Evolutionary conservation across 1,284 basidiomycete genomes (phyloP), one percentile per base, ranked within the genome.

Genomic region (Heliocybe sulcata): DNA sequence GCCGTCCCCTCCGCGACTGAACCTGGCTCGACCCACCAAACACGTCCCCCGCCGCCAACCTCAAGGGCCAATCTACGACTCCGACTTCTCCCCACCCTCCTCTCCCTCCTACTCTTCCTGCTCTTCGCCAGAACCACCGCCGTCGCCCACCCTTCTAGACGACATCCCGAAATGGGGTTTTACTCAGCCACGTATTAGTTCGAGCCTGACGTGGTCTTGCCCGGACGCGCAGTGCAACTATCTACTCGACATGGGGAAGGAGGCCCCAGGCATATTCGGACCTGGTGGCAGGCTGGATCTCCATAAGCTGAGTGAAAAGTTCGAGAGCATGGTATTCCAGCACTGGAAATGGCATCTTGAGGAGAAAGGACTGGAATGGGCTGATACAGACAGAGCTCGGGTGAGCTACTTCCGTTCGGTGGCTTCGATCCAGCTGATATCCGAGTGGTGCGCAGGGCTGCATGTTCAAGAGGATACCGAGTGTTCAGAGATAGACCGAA

Each of bases 51-150:
- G 6, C 47, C 47, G 47, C 9, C 47, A 8, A 25, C 6, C 16
- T n/a, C 47, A 49, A 6, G 47, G 27, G 6, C 20, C 12, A 6
- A 25, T 49, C 20, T 49, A 49, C 47, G 27, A 49, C 27, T 49
- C 47, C 23, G 47, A 49, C 22, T 49, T 49, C 47, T 49, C 47
- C 47, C 23, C 12, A n/a, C 8, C 47, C 47, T 49, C 47, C 22
- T 26, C 47, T n/a, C 20, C 47, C 8, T 29, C 8, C 22, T 4
- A 3, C 22, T 20, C 47, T 16, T 29, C 47, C 47, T 20, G 6
- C 47, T 49, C 47, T 4, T 49, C 9, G 9, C n/a, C n/a, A n/a
- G n/a, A n/a, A n/a, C n/a, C n/a, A n/a, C 27, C 23, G 20, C 22
- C 47, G 6, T 29, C 47, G 22, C 23, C 27, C 23, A 4, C 12